phyloP scores from a whole-genome alignment of 2,329 filamentous ascomycete species.

The Colletotrichum brevisporum region DNA sequence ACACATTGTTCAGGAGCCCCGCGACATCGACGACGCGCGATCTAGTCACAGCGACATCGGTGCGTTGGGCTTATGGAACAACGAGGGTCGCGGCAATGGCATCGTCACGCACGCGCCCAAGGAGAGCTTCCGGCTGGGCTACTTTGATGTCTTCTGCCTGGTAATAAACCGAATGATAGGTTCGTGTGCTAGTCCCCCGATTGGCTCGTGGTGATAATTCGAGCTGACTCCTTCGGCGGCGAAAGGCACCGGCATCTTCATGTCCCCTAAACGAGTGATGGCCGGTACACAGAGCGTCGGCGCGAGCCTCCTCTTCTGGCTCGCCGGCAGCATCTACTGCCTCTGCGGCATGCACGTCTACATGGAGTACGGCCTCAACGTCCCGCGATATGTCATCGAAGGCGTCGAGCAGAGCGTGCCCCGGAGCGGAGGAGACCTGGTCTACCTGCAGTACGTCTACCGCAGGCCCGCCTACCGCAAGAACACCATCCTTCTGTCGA shows the following conservation, averaged over 20 bases:
- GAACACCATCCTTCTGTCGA: constrained; percentile 54
- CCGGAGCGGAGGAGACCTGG: constrained; percentile 32
- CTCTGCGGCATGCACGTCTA: constrained; percentile 54
- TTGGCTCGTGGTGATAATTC: no score
- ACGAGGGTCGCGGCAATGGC: no score
- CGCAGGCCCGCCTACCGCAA: constrained; percentile 52
- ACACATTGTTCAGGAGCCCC: constrained; percentile 35
- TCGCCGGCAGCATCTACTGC: constrained; percentile 55
- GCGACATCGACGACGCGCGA: constrained; percentile 13
- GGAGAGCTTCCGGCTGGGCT: constrained; percentile 52
- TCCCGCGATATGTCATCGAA: constrained; percentile 57
- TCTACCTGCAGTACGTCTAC: constrained; percentile 60
- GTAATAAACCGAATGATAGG: constrained; percentile 56
- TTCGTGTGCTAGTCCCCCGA: constrained; percentile 41
- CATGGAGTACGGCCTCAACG: constrained; percentile 62
- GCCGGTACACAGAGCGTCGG: constrained; percentile 51
- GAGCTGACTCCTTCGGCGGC: not conserved
- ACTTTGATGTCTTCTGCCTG: constrained; percentile 53
- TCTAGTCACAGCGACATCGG: constrained; percentile 45
- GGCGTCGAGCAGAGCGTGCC: constrained; percentile 58
- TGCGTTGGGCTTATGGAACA: no score
- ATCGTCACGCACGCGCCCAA: constrained; percentile 52
- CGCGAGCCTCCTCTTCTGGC: constrained; percentile 56
- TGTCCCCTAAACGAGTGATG: constrained; percentile 51
- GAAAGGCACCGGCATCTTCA: constrained; percentile 55